Conservation (phyloP, 1,284 basidiomycete genomes). For the Papiliotrema terrestris region DNA sequence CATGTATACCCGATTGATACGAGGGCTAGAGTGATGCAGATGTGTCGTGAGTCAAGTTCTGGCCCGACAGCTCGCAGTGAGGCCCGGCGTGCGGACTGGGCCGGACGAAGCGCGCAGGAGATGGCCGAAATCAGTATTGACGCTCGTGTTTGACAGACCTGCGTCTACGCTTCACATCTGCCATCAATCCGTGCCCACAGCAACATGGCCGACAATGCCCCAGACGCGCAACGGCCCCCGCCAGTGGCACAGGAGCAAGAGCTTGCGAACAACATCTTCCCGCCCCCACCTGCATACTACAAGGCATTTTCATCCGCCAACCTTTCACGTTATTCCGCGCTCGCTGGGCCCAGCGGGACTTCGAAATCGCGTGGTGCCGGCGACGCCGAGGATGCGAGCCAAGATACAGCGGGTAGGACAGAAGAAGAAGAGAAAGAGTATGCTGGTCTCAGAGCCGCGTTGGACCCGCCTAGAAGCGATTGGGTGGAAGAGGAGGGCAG, state of each 20-base stretch:
- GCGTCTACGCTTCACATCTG: too few species aligned
- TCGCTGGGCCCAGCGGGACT: slow-evolving; percentile 9
- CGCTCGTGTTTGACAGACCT: too few species aligned
- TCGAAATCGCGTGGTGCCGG: slow-evolving; percentile 8
- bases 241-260: slow-evolving; percentile 4
- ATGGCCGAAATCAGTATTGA: not conserved
- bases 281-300: slow-evolving; percentile 42
- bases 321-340: slow-evolving; percentile 18
- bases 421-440: slow-evolving; percentile 14
- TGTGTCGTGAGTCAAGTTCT: too few species aligned
- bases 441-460: slow-evolving; percentile 12
- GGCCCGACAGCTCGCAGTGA: too few species aligned
- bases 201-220: too few species aligned
- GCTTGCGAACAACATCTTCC: slow-evolving; percentile 46
- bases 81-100: too few species aligned
- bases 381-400: not conserved
- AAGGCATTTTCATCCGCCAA: slow-evolving; percentile 31
- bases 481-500: slow-evolving; percentile 42
- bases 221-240: too few species aligned
- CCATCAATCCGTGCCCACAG: too few species aligned
- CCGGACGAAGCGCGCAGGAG: too few species aligned
- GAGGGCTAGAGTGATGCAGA: too few species aligned
- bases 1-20: slow-evolving; percentile 3
- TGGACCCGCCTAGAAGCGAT: slow-evolving; percentile 29
- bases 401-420: slow-evolving; percentile 2